Conservation (phyloP, 2,329 filamentous ascomycete species). For the Rugonectria rugulosa region DNA sequence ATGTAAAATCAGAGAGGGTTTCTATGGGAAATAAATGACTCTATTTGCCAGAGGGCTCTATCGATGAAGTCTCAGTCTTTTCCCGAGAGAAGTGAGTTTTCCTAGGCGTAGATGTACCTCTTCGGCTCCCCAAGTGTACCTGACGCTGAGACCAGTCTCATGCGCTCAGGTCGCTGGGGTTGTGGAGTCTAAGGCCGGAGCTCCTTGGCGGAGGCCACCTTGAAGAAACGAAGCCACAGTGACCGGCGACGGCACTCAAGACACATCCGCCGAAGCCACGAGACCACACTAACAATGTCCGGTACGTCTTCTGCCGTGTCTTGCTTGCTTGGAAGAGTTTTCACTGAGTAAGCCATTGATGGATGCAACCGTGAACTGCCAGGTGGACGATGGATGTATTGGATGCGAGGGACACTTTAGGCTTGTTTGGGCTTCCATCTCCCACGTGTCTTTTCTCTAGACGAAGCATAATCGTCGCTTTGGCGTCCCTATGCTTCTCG, state of each 20-base stretch:
- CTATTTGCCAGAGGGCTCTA: no score
- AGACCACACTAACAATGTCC: constrained; percentile 4
- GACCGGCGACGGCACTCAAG: constrained; percentile 12
- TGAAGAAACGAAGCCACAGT: no score
- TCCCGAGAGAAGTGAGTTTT: no score
- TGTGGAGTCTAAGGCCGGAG: constrained; percentile 17
- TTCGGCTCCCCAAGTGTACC: neutral
- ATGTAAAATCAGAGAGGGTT: no score
- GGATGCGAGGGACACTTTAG: no score
- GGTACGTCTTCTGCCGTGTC: no score
- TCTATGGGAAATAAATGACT: no score
- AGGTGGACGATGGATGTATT: no score
- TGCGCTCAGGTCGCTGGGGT: constrained; percentile 14
- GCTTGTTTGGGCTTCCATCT: neutral
- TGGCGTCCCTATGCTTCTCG: neutral
- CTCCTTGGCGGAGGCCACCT: constrained; percentile 19
- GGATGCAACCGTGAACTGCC: neutral
- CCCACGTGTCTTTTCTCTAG: neutral
- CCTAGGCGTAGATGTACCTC: no score
- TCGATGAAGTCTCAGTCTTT: no score
- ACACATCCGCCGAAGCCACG: constrained; percentile 6
- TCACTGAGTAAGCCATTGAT: neutral
- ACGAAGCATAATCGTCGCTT: neutral
- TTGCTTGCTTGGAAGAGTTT: neutral
- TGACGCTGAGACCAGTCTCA: neutral